phyloP scores from a whole-genome alignment of 2,329 filamentous ascomycete species.

The Coleophoma eucalyptorum region DNA sequence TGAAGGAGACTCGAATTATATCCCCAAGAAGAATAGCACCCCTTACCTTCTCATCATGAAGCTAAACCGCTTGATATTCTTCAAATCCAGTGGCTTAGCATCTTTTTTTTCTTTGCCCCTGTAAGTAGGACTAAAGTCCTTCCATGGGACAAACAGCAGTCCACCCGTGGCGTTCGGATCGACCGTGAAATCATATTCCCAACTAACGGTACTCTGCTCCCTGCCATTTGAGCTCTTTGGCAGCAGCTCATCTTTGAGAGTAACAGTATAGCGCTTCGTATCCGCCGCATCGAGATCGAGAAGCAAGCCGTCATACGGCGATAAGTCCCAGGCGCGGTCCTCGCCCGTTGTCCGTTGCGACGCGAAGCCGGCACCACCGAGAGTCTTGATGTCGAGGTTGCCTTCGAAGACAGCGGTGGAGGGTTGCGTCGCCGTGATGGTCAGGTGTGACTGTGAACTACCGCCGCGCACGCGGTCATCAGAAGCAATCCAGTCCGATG shows the following conservation, averaged over 20 bases:
- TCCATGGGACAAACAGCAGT: slow-evolving; percentile 57
- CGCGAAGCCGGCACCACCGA: slow-evolving; percentile 80
- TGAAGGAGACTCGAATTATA: not conserved
- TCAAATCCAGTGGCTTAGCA: slow-evolving; percentile 53
- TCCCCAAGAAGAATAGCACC: slow-evolving; percentile 2
- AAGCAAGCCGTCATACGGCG: slow-evolving; percentile 55
- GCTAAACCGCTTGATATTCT: slow-evolving; percentile 61
- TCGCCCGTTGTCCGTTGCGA: slow-evolving; percentile 66
- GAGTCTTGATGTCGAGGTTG: slow-evolving; percentile 65
- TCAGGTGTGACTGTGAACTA: slow-evolving; percentile 53
- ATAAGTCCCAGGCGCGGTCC: slow-evolving; percentile 58
- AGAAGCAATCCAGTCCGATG: slow-evolving; percentile 60
- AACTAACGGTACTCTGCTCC: slow-evolving; percentile 69
- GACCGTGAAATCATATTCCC: slow-evolving; percentile 65
- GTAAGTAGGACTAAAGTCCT: slow-evolving; percentile 67
- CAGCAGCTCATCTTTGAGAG: slow-evolving; percentile 66
- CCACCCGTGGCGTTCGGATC: slow-evolving; percentile 21
- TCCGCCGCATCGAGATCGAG: slow-evolving; percentile 51
- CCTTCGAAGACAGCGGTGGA: slow-evolving; percentile 56
- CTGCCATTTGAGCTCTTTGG: slow-evolving; percentile 56
- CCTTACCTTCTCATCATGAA: slow-evolving; percentile 81
- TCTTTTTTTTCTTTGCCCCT: slow-evolving; percentile 62
- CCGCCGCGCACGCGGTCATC: slow-evolving; percentile 79
- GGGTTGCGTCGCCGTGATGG: slow-evolving; percentile 22
- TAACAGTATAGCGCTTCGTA: slow-evolving; percentile 68